These are phyloP conservation scores for Fusarium verrucosum DNA, from an alignment of 2,329 filamentous ascomycete genomes.

Conservation along the genomic window DNA sequence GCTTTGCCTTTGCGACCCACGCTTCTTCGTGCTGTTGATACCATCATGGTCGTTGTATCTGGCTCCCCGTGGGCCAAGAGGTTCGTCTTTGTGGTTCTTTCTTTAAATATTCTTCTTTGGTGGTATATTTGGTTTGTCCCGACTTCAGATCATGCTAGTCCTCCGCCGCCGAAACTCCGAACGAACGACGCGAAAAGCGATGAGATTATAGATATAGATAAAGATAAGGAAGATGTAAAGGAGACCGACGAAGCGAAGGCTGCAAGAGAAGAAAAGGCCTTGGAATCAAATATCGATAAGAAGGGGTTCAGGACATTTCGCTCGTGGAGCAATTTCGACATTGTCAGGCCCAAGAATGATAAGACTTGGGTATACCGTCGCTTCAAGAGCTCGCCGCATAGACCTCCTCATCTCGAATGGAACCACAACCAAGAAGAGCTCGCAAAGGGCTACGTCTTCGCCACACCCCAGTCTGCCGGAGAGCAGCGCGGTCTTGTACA, in stretches of 20 bases:
- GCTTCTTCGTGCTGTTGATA: neutral
- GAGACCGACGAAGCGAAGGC: neutral
- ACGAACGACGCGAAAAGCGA: neutral
- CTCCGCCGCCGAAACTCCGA: neutral
- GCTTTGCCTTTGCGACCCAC: conserved; percentile 6
- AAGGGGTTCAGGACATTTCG: conserved; percentile 12
- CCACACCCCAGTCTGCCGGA: conserved; percentile 34
- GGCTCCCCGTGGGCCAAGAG: conserved; percentile 31
- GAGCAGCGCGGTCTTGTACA: conserved; percentile 15
- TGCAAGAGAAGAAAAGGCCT: neutral
- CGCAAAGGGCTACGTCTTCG: conserved; percentile 43
- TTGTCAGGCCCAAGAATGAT: conserved; percentile 19
- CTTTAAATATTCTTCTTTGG: conserved; percentile 20
- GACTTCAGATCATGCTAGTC: neutral
- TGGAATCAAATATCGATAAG: neutral
- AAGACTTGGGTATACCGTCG: conserved; percentile 32
- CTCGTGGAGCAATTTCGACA: conserved; percentile 36
- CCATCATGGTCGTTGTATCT: conserved; percentile 28
- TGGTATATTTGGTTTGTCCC: conserved; percentile 7
- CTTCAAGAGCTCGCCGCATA: conserved; percentile 41
- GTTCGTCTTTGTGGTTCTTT: conserved; percentile 6
- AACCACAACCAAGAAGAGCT: conserved; percentile 27
- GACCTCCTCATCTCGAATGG: conserved; percentile 35
- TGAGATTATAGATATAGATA: too few relatives aligned
- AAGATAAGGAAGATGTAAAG: neutral